Evolutionary conservation across 2,329 filamentous ascomycete species (phyloP).

Genomic region (Penicillium freii): DNA sequence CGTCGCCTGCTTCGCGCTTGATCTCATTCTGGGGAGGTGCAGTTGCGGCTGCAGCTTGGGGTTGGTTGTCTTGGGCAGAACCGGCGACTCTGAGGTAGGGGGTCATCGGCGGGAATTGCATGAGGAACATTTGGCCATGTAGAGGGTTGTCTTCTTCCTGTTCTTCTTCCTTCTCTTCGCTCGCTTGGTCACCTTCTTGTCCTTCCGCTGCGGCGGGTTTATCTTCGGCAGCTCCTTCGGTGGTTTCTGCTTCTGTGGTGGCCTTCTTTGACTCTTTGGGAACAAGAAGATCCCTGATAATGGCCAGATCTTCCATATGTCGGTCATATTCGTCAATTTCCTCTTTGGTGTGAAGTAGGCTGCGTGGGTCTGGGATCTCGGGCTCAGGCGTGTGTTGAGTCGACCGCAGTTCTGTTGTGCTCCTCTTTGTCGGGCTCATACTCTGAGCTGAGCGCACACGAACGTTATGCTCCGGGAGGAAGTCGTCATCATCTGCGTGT

Average conservation of each 20-base stretch:
- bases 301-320: conserved; percentile 40
- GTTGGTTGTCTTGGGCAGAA: conserved; percentile 9
- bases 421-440: conserved; percentile 17
- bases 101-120: conserved; percentile 63
- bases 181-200: conserved; percentile 16
- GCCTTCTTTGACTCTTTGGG: conserved; percentile 26
- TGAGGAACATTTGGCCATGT: conserved; percentile 59
- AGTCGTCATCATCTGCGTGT: conserved; percentile 32
- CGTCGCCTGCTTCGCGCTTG: conserved; percentile 33
- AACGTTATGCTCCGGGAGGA: conserved; percentile 35
- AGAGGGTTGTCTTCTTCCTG: conserved; percentile 34
- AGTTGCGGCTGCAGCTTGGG: background rate
- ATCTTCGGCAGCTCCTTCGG: conserved; percentile 9
- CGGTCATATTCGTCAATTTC: conserved; percentile 45
- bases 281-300: conserved; percentile 39
- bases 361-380: conserved; percentile 21
- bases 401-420: conserved; percentile 16
- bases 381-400: conserved; percentile 25
- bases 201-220: conserved; percentile 16
- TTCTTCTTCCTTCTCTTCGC: conserved; percentile 20
- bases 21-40: conserved; percentile 18
- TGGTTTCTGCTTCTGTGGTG: conserved; percentile 6
- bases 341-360: conserved; percentile 41
- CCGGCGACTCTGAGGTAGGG: conserved; percentile 52
- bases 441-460: conserved; percentile 30